Conservation (phyloP, 495 filamentous ascomycete genomes). For the Friedmanniomyces simplex region DNA sequence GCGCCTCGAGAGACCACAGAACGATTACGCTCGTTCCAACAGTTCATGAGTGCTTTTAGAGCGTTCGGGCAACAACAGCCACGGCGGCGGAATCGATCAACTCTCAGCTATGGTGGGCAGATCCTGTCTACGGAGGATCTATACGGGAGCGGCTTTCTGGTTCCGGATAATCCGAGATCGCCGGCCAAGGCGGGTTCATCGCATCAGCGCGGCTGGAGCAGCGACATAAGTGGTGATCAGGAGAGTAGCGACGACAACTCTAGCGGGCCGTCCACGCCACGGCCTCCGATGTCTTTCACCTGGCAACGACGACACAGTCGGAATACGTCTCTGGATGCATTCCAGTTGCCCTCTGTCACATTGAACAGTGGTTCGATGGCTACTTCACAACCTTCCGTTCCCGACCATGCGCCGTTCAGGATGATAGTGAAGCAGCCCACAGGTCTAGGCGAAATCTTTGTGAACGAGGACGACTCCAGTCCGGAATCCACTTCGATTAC, state of each 20-base stretch:
- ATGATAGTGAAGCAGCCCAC: constrained; percentile 12
- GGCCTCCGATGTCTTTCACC: neutral
- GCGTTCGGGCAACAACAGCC: constrained; percentile 13
- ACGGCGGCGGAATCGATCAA: constrained; percentile 1
- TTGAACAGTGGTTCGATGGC: neutral
- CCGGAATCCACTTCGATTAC: constrained; percentile 3
- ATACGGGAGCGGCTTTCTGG: neutral
- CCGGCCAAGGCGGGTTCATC: neutral
- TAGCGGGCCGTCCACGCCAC: constrained; percentile 3
- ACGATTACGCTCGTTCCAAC: constrained; percentile 9
- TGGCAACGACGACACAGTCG: constrained; percentile 6
- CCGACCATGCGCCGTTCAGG: constrained; percentile 7
- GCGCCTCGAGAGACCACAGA: constrained; percentile 13
- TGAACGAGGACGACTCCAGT: constrained; percentile 4
- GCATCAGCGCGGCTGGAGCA: constrained; percentile 14
- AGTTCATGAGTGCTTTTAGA: constrained; percentile 11
- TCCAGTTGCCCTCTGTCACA: neutral
- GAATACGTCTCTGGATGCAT: constrained; percentile 6
- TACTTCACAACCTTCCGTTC: neutral
- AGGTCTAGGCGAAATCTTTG: neutral
- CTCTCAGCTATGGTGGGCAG: constrained; percentile 3
- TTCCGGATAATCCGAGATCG: neutral
- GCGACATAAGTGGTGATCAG: constrained; percentile 18
- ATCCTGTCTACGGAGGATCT: constrained; percentile 12
- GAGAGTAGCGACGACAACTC: constrained; percentile 17